Conservation (phyloP, 495 filamentous ascomycete species). For the Polyplosphaeria fusca region DNA sequence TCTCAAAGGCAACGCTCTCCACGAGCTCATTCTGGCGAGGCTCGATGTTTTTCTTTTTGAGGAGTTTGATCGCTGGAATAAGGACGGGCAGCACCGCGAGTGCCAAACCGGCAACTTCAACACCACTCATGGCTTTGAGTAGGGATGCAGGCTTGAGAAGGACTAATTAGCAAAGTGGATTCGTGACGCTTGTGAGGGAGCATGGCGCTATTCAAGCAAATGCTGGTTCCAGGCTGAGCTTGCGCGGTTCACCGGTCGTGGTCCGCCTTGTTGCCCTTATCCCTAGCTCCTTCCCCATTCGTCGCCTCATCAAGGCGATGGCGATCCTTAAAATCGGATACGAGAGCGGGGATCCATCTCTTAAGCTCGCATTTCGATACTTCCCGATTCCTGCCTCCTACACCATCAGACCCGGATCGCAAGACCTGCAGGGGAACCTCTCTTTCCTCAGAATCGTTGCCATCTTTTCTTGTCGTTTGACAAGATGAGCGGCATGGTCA, state of each 20-base stretch:
- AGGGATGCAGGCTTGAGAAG: neutral
- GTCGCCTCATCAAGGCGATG: neutral
- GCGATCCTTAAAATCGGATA: too few relatives aligned
- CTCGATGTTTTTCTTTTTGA: neutral
- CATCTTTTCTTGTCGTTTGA: too few relatives aligned
- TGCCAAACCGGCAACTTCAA: slow-evolving; percentile 4
- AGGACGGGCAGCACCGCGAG: slow-evolving; percentile 5
- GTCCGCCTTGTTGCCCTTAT: neutral
- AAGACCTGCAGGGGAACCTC: too few relatives aligned
- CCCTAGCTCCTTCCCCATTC: neutral
- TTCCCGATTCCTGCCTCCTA: neutral
- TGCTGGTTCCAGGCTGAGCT: neutral
- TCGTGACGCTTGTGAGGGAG: neutral
- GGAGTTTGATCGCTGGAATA: slow-evolving; percentile 8
- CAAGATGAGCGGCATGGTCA: neutral
- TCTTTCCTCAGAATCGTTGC: too few relatives aligned
- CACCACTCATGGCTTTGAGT: neutral
- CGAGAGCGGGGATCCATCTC: neutral
- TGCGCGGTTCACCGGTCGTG: neutral
- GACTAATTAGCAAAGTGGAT: neutral
- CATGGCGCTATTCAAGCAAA: neutral
- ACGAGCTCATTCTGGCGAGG: neutral
- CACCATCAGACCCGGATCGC: too few relatives aligned
- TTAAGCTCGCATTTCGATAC: too few relatives aligned
- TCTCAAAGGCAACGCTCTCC: neutral